phyloP scores from a whole-genome alignment of 208 protist species.

The Trypanosoma mega region DNA sequence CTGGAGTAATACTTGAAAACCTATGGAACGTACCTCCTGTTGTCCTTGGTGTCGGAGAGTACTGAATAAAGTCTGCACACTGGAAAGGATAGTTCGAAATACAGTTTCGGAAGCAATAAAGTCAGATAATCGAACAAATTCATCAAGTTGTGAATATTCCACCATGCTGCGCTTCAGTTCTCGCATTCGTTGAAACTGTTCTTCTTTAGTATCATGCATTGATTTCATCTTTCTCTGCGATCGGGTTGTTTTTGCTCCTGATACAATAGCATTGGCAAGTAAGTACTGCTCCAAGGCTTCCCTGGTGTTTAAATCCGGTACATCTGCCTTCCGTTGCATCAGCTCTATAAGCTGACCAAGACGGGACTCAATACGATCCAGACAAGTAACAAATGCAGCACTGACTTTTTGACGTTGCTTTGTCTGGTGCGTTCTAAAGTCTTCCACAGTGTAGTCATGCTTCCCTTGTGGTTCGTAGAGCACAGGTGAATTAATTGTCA shows the following conservation, averaged over 20 bases:
- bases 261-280: slow-evolving; percentile 69
- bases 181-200: slow-evolving; percentile 79
- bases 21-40: slow-evolving; percentile 72
- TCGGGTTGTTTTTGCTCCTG: slow-evolving; percentile 41
- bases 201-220: slow-evolving; percentile 90
- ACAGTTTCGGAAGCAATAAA: slow-evolving; percentile 84
- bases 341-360: slow-evolving; percentile 81
- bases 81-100: slow-evolving; percentile 66
- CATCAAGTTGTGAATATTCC: slow-evolving; percentile 88
- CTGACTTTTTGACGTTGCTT: slow-evolving; percentile 72
- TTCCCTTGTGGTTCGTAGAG: slow-evolving; percentile 84
- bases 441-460: slow-evolving; percentile 88
- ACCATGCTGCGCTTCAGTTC: slow-evolving; percentile 92
- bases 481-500: slow-evolving; percentile 67
- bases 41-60: slow-evolving; percentile 57
- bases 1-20: slow-evolving; percentile 87
- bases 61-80: slow-evolving; percentile 68
- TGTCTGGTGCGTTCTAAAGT: slow-evolving; percentile 69
- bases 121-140: slow-evolving; percentile 90
- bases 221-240: slow-evolving; percentile 82
- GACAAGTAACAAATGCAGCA: slow-evolving; percentile 41
- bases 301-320: slow-evolving; percentile 90
- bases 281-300: slow-evolving; percentile 92
- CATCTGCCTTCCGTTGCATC: slow-evolving; percentile 81
- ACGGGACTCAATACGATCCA: slow-evolving; percentile 84